Evolutionary conservation across 2,329 filamentous ascomycete genomes (phyloP).

Genomic region (Trichophyton simii): DNA sequence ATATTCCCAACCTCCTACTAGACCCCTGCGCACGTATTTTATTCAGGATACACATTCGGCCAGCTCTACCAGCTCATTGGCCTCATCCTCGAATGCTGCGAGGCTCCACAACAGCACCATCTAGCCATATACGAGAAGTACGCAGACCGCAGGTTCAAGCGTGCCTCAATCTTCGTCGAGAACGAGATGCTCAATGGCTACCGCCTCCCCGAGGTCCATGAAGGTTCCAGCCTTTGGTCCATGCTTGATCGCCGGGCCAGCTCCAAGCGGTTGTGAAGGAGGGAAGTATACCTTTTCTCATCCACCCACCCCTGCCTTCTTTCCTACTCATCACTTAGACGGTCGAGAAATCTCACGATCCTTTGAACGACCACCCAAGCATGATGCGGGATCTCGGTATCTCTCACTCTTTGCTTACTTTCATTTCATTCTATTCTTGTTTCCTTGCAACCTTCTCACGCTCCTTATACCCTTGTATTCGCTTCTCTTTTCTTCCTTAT

Average conservation of each 20-base stretch:
- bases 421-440: background rate
- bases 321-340: background rate
- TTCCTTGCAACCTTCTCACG: background rate
- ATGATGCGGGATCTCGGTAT: background rate
- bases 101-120: slow-evolving; percentile 69
- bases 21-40: slow-evolving; percentile 75
- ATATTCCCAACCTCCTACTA: slow-evolving; percentile 30
- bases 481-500: background rate
- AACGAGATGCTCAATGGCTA: slow-evolving; percentile 55
- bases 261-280: slow-evolving; percentile 3
- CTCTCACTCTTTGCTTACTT: background rate
- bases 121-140: slow-evolving; percentile 86
- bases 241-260: slow-evolving; percentile 2
- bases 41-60: slow-evolving; percentile 80
- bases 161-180: slow-evolving; percentile 68
- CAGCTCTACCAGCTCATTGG: slow-evolving; percentile 68
- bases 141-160: slow-evolving; percentile 72
- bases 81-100: slow-evolving; percentile 78
- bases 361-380: background rate
- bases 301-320: slow-evolving; percentile 1
- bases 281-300: background rate
- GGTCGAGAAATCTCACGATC: background rate
- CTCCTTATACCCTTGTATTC: slow-evolving; percentile 5
- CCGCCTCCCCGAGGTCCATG: slow-evolving; percentile 30
- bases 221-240: slow-evolving; percentile 5